These are phyloP conservation scores for Scedosporium minutisporum DNA, from an alignment of 2,329 filamentous ascomycete genomes.

Conservation along the genomic window DNA sequence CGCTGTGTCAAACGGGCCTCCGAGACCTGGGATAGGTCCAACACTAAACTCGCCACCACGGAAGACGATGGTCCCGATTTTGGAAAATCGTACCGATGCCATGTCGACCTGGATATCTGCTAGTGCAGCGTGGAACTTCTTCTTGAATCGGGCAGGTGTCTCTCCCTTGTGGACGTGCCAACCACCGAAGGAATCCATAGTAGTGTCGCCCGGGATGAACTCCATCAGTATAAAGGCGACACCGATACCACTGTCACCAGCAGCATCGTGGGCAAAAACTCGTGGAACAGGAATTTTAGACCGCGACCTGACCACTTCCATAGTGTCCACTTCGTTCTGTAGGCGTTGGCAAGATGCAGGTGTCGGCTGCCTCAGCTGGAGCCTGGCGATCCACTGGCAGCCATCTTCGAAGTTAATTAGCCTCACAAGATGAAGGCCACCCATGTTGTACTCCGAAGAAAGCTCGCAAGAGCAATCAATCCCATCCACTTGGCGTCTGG, in stretches of 20 bases:
- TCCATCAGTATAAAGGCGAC: constrained; percentile 21
- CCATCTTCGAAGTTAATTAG: background rate
- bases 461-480: background rate
- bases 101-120: constrained; percentile 11
- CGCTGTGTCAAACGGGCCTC: constrained; percentile 14
- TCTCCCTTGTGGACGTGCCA: constrained; percentile 13
- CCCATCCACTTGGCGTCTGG: too few relatives aligned
- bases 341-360: background rate
- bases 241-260: constrained; percentile 13
- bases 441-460: background rate
- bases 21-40: constrained; percentile 13
- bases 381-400: background rate
- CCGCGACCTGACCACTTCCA: background rate
- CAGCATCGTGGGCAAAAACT: constrained; percentile 16
- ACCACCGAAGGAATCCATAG: constrained; percentile 15
- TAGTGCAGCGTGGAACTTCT: background rate
- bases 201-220: constrained; percentile 18
- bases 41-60: constrained; percentile 9
- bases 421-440: background rate
- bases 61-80: constrained; percentile 12
- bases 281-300: constrained; percentile 13
- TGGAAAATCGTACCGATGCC: constrained; percentile 12
- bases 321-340: background rate
- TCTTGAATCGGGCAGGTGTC: constrained; percentile 9
- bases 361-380: background rate